phyloP scores from a whole-genome alignment of 139 green algal species.

The Chlorella sp. region DNA sequence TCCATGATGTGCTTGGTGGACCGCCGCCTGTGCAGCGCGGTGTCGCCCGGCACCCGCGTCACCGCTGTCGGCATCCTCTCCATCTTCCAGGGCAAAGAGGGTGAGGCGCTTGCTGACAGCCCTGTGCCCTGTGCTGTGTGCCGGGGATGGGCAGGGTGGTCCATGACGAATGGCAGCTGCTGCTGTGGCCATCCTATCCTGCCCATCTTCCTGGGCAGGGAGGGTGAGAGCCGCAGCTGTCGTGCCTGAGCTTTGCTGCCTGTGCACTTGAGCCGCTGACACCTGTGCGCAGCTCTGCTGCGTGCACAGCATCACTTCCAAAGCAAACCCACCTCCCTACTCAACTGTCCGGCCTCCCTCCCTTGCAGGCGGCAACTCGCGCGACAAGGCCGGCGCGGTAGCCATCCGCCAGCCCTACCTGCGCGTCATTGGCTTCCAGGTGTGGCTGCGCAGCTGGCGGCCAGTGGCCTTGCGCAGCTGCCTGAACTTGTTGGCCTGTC shows the following conservation, averaged over 20 bases:
- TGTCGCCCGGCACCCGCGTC: slow-evolving; percentile 92
- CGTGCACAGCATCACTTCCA: too few relatives aligned
- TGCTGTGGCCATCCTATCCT: too few relatives aligned
- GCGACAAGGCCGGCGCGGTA: slow-evolving; percentile 61
- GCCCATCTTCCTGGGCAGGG: too few relatives aligned
- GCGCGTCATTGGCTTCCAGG: slow-evolving; percentile 89
- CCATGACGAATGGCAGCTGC: too few relatives aligned
- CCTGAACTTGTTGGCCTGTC: too few relatives aligned
- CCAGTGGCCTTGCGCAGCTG: too few relatives aligned
- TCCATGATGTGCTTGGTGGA: slow-evolving; percentile 90
- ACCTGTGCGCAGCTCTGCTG: too few relatives aligned
- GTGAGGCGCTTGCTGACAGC: not conserved
- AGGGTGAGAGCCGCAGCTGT: not conserved
- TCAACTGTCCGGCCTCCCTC: too few relatives aligned
- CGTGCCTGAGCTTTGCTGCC: not conserved
- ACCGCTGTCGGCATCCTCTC: slow-evolving; percentile 94
- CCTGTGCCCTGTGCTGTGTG: too few relatives aligned
- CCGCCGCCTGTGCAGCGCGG: slow-evolving; percentile 77
- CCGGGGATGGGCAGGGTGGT: too few relatives aligned
- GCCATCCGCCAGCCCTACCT: slow-evolving; percentile 96
- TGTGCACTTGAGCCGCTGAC: not conserved
- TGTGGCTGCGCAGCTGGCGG: too few relatives aligned
- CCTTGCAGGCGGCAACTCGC: slow-evolving; percentile 35
- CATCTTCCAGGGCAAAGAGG: slow-evolving; percentile 79
- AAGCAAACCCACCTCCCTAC: too few relatives aligned